Percentiles rank a stretch among this genome's conserved stretches.
Evolutionary conservation across 208 protist species (phyloP).

Genomic region (Wallacemonas sp.): DNA sequence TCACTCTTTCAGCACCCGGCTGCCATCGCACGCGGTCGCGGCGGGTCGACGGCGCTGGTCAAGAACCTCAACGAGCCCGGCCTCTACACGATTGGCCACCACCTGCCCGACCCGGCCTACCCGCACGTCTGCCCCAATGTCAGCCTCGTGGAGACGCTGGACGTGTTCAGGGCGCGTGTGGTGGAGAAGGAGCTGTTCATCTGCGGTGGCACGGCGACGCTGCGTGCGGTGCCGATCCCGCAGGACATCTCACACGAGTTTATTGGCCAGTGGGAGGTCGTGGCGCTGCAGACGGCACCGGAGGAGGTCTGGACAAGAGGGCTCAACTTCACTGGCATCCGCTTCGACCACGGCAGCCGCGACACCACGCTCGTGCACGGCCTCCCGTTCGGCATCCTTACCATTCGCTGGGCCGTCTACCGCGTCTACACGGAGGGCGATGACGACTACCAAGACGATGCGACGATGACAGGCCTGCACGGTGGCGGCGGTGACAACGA

Average conservation of each 20-base stretch:
- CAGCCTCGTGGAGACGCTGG: constrained; percentile 52
- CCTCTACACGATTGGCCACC: constrained; percentile 73
- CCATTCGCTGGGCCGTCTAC: constrained; percentile 84
- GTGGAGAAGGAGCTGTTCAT: constrained; percentile 62
- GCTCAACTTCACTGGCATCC: constrained; percentile 62
- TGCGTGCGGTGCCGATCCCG: constrained; percentile 73
- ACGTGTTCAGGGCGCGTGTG: constrained; percentile 79
- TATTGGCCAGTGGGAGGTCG: constrained; percentile 77
- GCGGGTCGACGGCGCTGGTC: constrained; percentile 63
- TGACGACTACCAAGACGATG: constrained; percentile 2
- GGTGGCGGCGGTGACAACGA: background rate
- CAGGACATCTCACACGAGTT: constrained; percentile 64
- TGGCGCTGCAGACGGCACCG: constrained; percentile 66
- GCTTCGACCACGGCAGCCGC: constrained; percentile 47
- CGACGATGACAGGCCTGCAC: background rate
- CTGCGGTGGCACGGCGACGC: constrained; percentile 60
- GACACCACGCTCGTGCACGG: constrained; percentile 62
- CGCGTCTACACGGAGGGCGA: constrained; percentile 18
- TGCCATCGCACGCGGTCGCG: constrained; percentile 36
- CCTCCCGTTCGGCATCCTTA: constrained; percentile 86
- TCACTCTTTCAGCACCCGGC: constrained; percentile 40
- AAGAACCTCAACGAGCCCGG: constrained; percentile 59
- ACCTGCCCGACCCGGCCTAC: constrained; percentile 61
- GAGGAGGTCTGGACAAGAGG: constrained; percentile 53
- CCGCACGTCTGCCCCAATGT: constrained; percentile 66